Base-by-base conservation (phyloP, 768 basidiomycete genomes). In the Favolaschia claudopus region DNA sequence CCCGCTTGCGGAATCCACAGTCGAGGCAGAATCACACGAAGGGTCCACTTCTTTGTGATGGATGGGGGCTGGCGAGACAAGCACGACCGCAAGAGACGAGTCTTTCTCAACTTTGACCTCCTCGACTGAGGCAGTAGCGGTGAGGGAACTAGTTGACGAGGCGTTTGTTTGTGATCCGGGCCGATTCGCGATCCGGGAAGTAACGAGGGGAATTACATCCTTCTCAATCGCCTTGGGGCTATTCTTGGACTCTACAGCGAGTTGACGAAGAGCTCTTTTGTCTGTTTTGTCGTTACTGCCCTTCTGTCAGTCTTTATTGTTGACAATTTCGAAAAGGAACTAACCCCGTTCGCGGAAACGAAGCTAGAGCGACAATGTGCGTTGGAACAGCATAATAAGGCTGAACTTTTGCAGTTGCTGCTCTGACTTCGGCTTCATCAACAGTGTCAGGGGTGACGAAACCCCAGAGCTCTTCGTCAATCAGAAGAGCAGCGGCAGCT, bases 331-430 rank as follows among this genome's bases (percentile, higher is more conserved):
- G n/a, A 27, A 25, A 28, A 52, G 28, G 14, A 32, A 66, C 82
- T 59, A 67, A 84, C 82, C 75, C 60, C 22, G 86, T 88, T 63
- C 80, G 79, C 8, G 85, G 85, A 64, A 87, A 81, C 33, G 74
- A 70, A 19, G 75, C 75, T 46, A 86, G 70, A 4, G 74, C 68
- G 32, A 83, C 37, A 56, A 79, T 77, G 31, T 76, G 76, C 5
- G 78, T 76, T 8, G 86, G 85, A 7, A 86, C 82, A 10, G 85
- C 86, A 65, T 87, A 87, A 67, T 85, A 84, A 6, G 86, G 85
- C 63, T 84, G 83, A 3, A 83, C 73, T 56, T 81, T 78, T n/a
- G 79, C 73, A 3, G 81, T 73, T n/a, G 79, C 79, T 29, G 70
- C 69, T 54, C 70, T 74, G 22, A 85, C 79, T n/a, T 70, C 72